Evolutionary conservation across 345 rosid genomes (phyloP).

Genomic region (Salix koriyanagi): DNA sequence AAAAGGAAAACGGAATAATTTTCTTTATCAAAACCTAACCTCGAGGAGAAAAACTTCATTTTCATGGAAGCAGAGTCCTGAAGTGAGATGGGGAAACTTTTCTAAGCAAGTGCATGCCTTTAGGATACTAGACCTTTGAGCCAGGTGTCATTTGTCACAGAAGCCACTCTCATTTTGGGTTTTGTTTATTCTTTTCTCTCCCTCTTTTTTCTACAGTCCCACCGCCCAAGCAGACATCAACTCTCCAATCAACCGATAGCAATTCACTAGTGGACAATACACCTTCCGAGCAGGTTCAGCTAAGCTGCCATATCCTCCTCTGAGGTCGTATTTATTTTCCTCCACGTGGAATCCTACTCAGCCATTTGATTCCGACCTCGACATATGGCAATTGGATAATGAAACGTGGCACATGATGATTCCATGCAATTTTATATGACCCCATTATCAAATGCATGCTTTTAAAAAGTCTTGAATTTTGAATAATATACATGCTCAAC

Average conservation of each 20-base stretch:
- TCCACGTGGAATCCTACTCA: conserved; percentile 4
- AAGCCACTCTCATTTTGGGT: neutral
- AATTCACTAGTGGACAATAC: conserved; percentile 5
- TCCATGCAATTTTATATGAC: neutral
- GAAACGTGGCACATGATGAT: conserved; percentile 19
- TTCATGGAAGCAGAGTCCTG: neutral
- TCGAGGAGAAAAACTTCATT: conserved; percentile 1
- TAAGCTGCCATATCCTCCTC: too few species aligned
- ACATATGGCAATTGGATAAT: conserved; percentile 4
- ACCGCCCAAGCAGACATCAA: conserved; percentile 22
- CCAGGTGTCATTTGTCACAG: conserved; percentile 11
- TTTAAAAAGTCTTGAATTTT: neutral
- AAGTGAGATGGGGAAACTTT: neutral
- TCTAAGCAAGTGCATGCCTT: neutral
- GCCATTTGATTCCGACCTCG: neutral
- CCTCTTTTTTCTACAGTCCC: neutral
- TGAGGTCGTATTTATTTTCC: neutral
- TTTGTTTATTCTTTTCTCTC: conserved; percentile 2
- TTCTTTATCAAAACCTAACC: neutral
- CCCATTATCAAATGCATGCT: neutral
- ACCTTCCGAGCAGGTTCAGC: neutral
- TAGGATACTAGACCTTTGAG: neutral
- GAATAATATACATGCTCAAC: neutral
- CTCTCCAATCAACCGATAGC: conserved; percentile 7
- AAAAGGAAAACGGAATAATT: neutral